These are phyloP conservation scores for Aristolochia fimbriata DNA, from an alignment of 164 flowering plant genomes.

Conservation along the genomic window DNA sequence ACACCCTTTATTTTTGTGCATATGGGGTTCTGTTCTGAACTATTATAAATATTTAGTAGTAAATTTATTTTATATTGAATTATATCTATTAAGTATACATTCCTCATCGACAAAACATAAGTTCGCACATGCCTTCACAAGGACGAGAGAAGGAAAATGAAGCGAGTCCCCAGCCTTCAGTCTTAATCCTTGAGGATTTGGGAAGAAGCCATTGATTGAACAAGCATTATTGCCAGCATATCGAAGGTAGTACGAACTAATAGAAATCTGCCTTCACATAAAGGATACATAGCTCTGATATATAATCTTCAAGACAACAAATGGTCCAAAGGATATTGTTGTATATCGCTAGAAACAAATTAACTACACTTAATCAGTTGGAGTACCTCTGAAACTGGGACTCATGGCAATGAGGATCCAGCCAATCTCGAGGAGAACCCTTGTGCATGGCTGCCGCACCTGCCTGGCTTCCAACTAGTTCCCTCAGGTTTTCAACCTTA, in stretches of 20 bases:
- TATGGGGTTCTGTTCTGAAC: too few species aligned
- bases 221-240: not conserved
- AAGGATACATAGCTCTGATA: not conserved
- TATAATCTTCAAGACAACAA: too few species aligned
- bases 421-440: slow-evolving; percentile 73
- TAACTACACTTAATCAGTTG: not conserved
- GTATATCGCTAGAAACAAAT: not conserved
- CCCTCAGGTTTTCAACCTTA: slow-evolving; percentile 63
- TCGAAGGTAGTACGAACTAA: not conserved
- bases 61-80: too few species aligned
- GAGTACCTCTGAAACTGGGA: slow-evolving; percentile 57
- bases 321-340: not conserved
- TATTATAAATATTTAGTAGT: too few species aligned
- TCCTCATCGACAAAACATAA: too few species aligned
- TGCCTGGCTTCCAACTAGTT: slow-evolving; percentile 57
- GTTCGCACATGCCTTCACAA: too few species aligned
- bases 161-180: too few species aligned
- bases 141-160: too few species aligned
- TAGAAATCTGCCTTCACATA: not conserved
- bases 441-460: slow-evolving; percentile 31
- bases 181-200: too few species aligned
- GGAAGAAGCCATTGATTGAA: not conserved
- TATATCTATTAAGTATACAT: too few species aligned
- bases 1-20: too few species aligned
- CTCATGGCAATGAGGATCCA: slow-evolving; percentile 93